Percentiles rank a stretch among this genome's conserved stretches.
Conservation (phyloP, 2,329 filamentous ascomycete genomes). For the Purpureocillium lavendulum region DNA sequence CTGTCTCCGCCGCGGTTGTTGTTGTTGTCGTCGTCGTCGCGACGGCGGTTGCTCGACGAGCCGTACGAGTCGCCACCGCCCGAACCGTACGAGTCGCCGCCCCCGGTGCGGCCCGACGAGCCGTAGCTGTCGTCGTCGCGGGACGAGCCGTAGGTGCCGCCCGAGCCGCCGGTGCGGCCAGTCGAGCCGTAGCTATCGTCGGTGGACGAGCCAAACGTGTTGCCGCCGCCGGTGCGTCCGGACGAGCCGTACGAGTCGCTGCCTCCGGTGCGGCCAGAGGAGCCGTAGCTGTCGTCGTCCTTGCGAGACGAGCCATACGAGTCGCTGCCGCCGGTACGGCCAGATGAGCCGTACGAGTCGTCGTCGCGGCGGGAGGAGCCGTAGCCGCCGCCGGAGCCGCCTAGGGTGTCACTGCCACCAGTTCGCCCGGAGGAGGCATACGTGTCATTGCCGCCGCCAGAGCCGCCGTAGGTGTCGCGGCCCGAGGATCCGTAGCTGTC, state of each 20-base stretch:
- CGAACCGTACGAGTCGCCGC: conserved; percentile 6
- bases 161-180: conserved; percentile 3
- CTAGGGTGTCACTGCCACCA: not conserved
- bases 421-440: conserved; percentile 4
- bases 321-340: conserved; percentile 6
- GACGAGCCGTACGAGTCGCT: conserved; percentile 10
- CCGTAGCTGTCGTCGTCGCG: conserved; percentile 12
- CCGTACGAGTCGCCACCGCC: conserved; percentile 10
- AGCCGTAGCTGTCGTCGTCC: conserved; percentile 11
- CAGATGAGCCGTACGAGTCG: conserved; percentile 12
- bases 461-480: not conserved
- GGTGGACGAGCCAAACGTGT: conserved; percentile 7
- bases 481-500: conserved; percentile 10
- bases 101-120: conserved; percentile 6
- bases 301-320: conserved; percentile 9
- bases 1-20: conserved; percentile 19
- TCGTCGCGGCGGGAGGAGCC: conserved; percentile 2
- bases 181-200: conserved; percentile 12
- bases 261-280: conserved; percentile 1
- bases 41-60: conserved; percentile 1
- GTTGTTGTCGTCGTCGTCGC: conserved; percentile 3
- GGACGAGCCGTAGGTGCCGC: conserved; percentile 8
- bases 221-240: not conserved
- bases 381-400: conserved; percentile 9
- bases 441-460: too few species aligned